Conservation (phyloP, 768 basidiomycete genomes). For the Kwoniella sp. region DNA sequence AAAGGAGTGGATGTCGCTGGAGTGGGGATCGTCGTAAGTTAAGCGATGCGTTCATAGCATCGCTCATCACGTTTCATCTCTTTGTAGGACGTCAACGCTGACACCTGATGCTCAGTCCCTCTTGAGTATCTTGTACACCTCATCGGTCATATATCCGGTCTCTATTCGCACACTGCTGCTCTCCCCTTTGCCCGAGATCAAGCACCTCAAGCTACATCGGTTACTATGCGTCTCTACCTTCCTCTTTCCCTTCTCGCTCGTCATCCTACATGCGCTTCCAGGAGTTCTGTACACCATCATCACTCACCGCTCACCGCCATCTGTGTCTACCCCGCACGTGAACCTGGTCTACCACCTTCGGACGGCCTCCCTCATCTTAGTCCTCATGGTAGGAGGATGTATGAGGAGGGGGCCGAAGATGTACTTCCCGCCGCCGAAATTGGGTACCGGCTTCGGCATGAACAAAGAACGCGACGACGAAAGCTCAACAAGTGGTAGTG, state of each 20-base stretch:
- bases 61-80: too few relatives aligned
- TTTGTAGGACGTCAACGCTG: too few relatives aligned
- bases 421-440: conserved; percentile 32
- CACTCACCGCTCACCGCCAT: conserved; percentile 24
- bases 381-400: conserved; percentile 31
- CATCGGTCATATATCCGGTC: conserved; percentile 8
- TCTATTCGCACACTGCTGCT: conserved; percentile 8
- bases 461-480: conserved; percentile 21
- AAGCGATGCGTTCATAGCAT: too few relatives aligned
- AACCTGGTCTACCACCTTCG: conserved; percentile 12
- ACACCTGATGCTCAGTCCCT: neutral
- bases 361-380: neutral
- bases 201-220: conserved; percentile 25
- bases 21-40: too few relatives aligned
- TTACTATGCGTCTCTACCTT: conserved; percentile 28
- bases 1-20: conserved; percentile 10
- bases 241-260: conserved; percentile 9
- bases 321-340: conserved; percentile 4
- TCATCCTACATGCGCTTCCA: conserved; percentile 31
- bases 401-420: conserved; percentile 47
- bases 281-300: conserved; percentile 27
- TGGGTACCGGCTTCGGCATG: conserved; percentile 45
- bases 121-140: neutral
- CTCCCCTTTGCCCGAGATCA: conserved; percentile 9
- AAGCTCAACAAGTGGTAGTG: neutral